Evolutionary conservation across 345 rosid species (phyloP), one percentile per base, ranked within the genome.

Genomic region (Leavenworthia alabamica): DNA sequence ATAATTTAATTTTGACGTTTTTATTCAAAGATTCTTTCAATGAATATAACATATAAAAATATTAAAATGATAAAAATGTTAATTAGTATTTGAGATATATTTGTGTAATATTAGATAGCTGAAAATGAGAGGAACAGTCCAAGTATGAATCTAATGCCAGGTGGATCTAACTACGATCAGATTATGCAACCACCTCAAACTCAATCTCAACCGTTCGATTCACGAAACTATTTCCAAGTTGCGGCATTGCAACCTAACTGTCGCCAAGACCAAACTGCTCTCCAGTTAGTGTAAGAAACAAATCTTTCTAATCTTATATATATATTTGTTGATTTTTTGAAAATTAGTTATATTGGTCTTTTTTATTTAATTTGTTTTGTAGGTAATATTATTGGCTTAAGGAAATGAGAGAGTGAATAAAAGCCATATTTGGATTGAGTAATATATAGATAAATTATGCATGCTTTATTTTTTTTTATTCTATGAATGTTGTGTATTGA

Each of bases 61-160:
- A 14, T 29, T 43, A 20, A 42, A 5, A 13, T 45, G 12, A 35
- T 23, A 45, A 5, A 5, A 56, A 7, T 10, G 16, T n/a, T n/a
- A n/a, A n/a, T n/a, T n/a, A n/a, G n/a, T n/a, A n/a, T n/a, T n/a
- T n/a, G n/a, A n/a, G n/a, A n/a, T n/a, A n/a, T n/a, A n/a, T 39
- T 24, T 62, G 36, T 46, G 65, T 24, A 35, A 37, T 47, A n/a
- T n/a, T 71, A 86, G 96, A 86, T 93, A 52, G 84, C 96, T 8
- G 96, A 93, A 70, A 87, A 81, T 35, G 99, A 93, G 68, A 82
- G 95, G 73, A 82, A 78, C 74, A 75, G 75, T 50, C 86, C 85
- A 47, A 70, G 71, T 74, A 89, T 85, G 84, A 87, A 74, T 64
- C 75, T 89, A 80, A 81, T 93, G 96, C 89, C 90, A 9, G 99